phyloP scores from a whole-genome alignment of 768 basidiomycete species.

The Mycena rosella region DNA sequence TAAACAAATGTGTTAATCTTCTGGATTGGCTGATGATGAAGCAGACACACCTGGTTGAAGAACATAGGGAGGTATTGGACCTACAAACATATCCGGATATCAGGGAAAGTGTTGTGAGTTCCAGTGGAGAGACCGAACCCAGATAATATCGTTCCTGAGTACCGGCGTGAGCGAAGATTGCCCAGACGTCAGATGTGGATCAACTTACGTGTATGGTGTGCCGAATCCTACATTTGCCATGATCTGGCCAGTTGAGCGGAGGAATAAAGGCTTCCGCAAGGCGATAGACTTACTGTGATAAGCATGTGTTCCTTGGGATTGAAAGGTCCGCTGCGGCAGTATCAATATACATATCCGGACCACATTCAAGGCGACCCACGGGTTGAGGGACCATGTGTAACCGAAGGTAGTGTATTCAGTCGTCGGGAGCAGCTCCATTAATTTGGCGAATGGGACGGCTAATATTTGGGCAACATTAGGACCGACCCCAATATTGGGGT shows the following conservation, averaged over 20 bases:
- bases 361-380: conserved; percentile 25
- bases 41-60: conserved; percentile 25
- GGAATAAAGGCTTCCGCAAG: neutral
- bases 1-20: no score
- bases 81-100: conserved; percentile 59
- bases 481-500: conserved; percentile 35
- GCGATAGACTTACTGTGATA: conserved; percentile 48
- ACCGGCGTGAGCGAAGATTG: no score
- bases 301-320: conserved; percentile 75
- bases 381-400: conserved; percentile 62
- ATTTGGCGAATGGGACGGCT: conserved; percentile 58
- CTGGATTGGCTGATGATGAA: neutral
- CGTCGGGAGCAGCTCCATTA: conserved; percentile 48
- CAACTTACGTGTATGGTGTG: conserved; percentile 55
- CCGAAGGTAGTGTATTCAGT: conserved; percentile 57
- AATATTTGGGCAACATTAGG: conserved; percentile 62
- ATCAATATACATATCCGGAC: neutral
- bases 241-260: conserved; percentile 38
- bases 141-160: no score
- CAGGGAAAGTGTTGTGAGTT: conserved; percentile 35
- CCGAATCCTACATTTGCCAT: conserved; percentile 64
- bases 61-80: conserved; percentile 66
- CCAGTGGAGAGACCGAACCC: no score
- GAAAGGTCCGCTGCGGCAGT: conserved; percentile 61
- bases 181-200: no score